These are phyloP conservation scores for Tubosaeta brunneosetosa DNA, from an alignment of 768 basidiomycete species.

Conservation along the genomic window DNA sequence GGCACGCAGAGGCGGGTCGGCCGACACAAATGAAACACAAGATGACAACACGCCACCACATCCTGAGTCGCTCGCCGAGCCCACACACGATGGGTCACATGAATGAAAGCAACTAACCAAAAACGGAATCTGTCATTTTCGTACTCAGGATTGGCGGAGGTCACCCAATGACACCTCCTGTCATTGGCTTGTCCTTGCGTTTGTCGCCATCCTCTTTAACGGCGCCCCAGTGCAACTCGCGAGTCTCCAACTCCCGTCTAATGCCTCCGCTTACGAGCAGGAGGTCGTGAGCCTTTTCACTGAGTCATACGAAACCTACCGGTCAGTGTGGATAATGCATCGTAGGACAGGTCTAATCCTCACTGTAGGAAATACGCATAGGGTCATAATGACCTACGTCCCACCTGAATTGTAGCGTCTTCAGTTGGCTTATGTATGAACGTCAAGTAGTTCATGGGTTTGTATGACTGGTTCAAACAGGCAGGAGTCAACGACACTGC, in stretches of 20 bases:
- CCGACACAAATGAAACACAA: no score
- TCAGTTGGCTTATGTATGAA: background rate
- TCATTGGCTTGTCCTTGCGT: slow-evolving; percentile 12
- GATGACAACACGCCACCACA: no score
- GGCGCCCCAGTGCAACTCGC: slow-evolving; percentile 39
- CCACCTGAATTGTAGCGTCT: slow-evolving; percentile 22
- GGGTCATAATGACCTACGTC: slow-evolving; percentile 57
- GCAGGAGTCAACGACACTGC: slow-evolving; percentile 46
- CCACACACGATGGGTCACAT: no score
- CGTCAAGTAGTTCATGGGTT: slow-evolving; percentile 50
- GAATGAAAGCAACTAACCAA: no score
- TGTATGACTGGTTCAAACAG: slow-evolving; percentile 45
- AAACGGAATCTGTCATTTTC: no score
- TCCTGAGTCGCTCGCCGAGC: no score
- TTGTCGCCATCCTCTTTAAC: slow-evolving; percentile 7
- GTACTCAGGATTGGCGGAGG: background rate
- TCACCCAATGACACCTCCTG: background rate
- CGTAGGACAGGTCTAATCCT: slow-evolving; percentile 7
- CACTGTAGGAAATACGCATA: slow-evolving; percentile 47
- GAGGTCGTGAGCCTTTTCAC: slow-evolving; percentile 47
- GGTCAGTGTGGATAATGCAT: slow-evolving; percentile 29
- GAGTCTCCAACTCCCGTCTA: slow-evolving; percentile 39
- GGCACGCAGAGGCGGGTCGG: no score
- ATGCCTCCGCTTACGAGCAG: slow-evolving; percentile 33
- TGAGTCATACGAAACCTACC: slow-evolving; percentile 53